Conservation (phyloP, 2,329 filamentous ascomycete species). For the Chrysoporthe puriensis region DNA sequence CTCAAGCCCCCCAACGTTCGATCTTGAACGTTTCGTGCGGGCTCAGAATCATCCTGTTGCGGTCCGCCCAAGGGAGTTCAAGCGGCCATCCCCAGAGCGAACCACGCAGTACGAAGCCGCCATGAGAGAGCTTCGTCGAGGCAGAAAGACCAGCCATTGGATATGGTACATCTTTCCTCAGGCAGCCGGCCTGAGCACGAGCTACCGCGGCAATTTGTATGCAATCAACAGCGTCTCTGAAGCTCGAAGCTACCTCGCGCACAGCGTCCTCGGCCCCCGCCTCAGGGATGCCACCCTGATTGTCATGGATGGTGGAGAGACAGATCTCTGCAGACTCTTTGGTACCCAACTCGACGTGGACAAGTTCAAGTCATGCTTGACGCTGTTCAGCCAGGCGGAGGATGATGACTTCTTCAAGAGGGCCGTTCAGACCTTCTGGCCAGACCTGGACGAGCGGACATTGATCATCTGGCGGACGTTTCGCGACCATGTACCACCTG, state of each 20-base stretch:
- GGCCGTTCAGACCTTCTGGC: neutral
- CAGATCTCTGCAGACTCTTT: conserved; percentile 20
- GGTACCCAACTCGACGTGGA: neutral
- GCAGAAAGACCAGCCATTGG: conserved; percentile 11
- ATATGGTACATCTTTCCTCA: conserved; percentile 18
- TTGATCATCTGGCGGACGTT: neutral
- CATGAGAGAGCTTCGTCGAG: conserved; percentile 1
- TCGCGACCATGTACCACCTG: neutral
- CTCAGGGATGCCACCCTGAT: conserved; percentile 1
- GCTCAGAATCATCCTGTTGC: neutral
- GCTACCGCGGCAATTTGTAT: conserved; percentile 1
- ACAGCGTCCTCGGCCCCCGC: conserved; percentile 10
- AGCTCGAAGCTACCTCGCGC: conserved; percentile 15
- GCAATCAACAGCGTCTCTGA: conserved; percentile 8
- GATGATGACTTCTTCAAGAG: neutral
- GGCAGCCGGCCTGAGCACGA: conserved; percentile 11
- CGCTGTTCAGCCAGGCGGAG: conserved; percentile 16
- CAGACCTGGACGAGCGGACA: neutral
- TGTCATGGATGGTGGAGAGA: conserved; percentile 2
- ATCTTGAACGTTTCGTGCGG: conserved; percentile 12
- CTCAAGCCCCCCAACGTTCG: neutral
- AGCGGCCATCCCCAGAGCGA: neutral
- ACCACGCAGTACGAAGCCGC: conserved; percentile 10
- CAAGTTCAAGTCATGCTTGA: conserved; percentile 16
- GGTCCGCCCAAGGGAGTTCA: neutral